Percentiles rank a stretch among this genome's conserved stretches.
phyloP scores from a whole-genome alignment of 129 eudicot genomes.

The Rutidosis leptorrhynchoides region DNA sequence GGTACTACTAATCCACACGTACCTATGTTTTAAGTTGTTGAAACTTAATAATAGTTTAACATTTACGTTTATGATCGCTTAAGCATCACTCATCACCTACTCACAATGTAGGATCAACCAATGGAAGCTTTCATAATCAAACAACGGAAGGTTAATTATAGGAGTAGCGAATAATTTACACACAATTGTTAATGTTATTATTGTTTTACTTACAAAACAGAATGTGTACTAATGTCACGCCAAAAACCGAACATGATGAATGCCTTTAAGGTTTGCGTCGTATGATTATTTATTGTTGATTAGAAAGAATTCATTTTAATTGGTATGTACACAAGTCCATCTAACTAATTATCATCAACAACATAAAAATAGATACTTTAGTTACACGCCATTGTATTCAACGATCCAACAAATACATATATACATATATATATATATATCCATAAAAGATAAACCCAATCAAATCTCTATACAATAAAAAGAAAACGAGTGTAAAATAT shows the following conservation, averaged over 20 bases:
- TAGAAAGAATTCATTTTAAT: too few species aligned
- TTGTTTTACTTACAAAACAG: too few species aligned
- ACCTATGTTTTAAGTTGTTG: background rate
- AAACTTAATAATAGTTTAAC: background rate
- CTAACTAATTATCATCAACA: background rate
- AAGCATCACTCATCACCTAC: background rate
- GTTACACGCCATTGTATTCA: background rate
- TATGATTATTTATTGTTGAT: too few species aligned
- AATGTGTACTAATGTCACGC: too few species aligned
- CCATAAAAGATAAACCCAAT: background rate
- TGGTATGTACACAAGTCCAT: too few species aligned
- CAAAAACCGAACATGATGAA: too few species aligned
- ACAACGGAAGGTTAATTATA: too few species aligned
- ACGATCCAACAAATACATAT: background rate
- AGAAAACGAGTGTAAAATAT: background rate
- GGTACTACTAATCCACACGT: background rate
- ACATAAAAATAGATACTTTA: background rate
- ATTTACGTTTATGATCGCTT: background rate
- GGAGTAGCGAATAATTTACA: too few species aligned
- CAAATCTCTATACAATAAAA: background rate
- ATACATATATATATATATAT: too few species aligned
- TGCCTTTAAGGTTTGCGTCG: too few species aligned
- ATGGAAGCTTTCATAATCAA: background rate
- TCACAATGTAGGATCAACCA: background rate
- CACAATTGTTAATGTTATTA: too few species aligned